Evolutionary conservation across 352 stramenopile genomes (phyloP), one percentile per base, ranked within the genome.

Genomic region (Ochromonadaceae sp.): DNA sequence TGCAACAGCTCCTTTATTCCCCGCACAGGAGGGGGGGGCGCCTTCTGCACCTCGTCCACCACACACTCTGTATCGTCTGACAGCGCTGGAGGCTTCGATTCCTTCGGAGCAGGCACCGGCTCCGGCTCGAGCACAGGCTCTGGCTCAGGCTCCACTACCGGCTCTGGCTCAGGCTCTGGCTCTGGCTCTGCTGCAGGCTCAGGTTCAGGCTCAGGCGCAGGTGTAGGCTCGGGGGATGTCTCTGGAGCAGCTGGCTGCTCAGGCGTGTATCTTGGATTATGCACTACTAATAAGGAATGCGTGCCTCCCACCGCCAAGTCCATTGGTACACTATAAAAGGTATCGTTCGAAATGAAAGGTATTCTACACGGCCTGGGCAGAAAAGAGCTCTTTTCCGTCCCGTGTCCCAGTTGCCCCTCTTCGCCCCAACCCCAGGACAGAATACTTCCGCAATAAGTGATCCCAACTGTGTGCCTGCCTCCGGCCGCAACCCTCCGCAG

Each of bases 391-490:
- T 57, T 57, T 38, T 57, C 48, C 5, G 3, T 57, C 7, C 48
- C 48, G 25, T 57, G 17, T n/a, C 48, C 48, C 41, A 57, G 28
- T 35, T 57, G 48, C 22, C 48, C 48, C 22, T 57, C 48, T 36
- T 57, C 48, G n/a, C 22, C 22, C 48, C 48, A 57, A 38, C 48
- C 48, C 48, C 48, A 57, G 7, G 28, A 30, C 5, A 57, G 26
- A 7, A 57, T 7, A 25, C 41, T 5, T 30, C 48, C 48, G 25
- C 48, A 39, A 7, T 7, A 9, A 38, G 48, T 38, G 26, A 57
- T 38, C 4, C 17, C 26, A 38, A 35, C 48, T 42, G 31, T 57
- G 10, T 57, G 48, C 9, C 48, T 9, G 7, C 48, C 48, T 30
- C 48, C 48, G 41, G 48, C 48, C 25, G 4, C 44, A 9, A 52